Percentiles rank a stretch among this genome's conserved stretches.
These are phyloP conservation scores for Lactifluus subvellereus DNA, from an alignment of 768 basidiomycete species.

Conservation along the genomic window DNA sequence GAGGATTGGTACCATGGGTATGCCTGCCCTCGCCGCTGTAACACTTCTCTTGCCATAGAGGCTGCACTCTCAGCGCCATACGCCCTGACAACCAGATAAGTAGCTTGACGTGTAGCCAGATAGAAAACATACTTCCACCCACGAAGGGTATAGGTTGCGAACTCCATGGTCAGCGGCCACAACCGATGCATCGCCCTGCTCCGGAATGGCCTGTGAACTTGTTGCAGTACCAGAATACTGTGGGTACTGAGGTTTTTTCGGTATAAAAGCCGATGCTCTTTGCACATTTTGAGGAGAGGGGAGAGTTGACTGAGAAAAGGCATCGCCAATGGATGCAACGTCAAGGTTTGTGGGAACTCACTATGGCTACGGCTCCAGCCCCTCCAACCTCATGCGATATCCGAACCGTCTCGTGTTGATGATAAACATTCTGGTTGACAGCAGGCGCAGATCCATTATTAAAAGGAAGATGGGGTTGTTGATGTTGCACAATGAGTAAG, in stretches of 20 bases:
- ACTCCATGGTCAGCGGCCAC: background rate
- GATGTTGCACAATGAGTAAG: background rate
- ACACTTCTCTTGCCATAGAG: background rate
- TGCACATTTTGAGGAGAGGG: background rate
- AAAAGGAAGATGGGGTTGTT: background rate
- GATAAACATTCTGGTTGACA: background rate
- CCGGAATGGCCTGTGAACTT: background rate
- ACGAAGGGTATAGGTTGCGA: background rate
- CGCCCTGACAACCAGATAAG: background rate
- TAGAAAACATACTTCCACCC: slow-evolving; percentile 9
- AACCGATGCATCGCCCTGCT: background rate
- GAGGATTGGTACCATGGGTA: background rate
- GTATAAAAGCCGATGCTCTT: background rate
- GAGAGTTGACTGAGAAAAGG: background rate
- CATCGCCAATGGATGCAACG: background rate
- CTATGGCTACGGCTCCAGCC: background rate
- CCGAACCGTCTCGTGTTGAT: background rate
- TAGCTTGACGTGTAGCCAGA: background rate
- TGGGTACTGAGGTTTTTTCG: background rate
- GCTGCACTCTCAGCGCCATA: slow-evolving; percentile 1
- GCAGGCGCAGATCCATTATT: background rate
- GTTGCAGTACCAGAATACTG: background rate
- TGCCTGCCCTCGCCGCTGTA: background rate
- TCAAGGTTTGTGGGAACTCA: background rate
- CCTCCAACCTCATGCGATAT: background rate